phyloP scores from a whole-genome alignment of 345 rosid genomes.

The Eucalyptus erythrocorys region DNA sequence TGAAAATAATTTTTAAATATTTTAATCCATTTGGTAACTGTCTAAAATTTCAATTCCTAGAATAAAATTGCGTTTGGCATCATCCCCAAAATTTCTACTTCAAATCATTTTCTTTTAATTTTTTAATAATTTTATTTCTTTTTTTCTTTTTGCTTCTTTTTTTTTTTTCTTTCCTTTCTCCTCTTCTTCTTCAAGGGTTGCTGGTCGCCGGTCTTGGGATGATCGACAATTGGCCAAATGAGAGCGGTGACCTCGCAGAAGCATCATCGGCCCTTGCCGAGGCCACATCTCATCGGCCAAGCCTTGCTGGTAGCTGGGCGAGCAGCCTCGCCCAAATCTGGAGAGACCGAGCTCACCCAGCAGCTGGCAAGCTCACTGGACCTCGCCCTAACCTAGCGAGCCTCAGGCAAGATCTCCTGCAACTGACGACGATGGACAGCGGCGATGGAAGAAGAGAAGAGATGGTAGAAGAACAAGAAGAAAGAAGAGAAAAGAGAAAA shows the following conservation, averaged over 20 bases:
- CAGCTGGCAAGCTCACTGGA: accelerated
- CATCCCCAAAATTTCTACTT: too few species aligned
- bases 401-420: accelerated
- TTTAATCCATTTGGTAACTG: accelerated
- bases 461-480: too few species aligned
- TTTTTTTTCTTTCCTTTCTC: too few species aligned
- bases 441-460: too few species aligned
- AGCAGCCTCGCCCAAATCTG: too few species aligned
- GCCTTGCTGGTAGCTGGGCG: too few species aligned
- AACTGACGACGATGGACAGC: accelerated
- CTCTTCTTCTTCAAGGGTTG: too few species aligned
- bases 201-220: accelerated
- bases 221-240: accelerated
- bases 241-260: accelerated
- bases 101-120: too few species aligned
- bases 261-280: too few species aligned
- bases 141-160: accelerated
- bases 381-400: accelerated
- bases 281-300: too few species aligned
- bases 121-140: too few species aligned
- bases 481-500: too few species aligned
- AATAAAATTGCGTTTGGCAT: accelerated
- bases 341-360: accelerated
- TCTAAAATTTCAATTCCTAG: accelerated
- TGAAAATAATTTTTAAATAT: accelerated